Evolutionary conservation across 148 eudicot genomes (phyloP), one percentile per base, ranked within the genome.

Genomic region (Camellia sinensis): DNA sequence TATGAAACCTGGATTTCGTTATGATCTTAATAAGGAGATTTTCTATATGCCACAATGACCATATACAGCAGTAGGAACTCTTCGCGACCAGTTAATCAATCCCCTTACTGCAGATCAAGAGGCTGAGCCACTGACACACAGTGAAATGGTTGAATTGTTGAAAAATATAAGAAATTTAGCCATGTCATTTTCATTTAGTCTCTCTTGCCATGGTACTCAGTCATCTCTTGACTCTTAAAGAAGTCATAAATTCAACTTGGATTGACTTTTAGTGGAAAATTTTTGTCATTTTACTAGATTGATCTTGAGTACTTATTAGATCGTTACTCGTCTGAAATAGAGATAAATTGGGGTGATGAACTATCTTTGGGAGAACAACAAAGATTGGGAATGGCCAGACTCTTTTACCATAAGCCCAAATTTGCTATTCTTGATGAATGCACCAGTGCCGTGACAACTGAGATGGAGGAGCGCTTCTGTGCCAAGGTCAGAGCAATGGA

Each of bases 391-490:
- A 96, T 96, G 99, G 99, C 99, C 44, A 92, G 99, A 82, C 92
- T 96, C 77, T 96, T 96, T 83, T 96, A 96, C 87, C 99, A 96
- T 86, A 96, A 93, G 83, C 99, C 99, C 79, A 96, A 91, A 83
- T 96, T 93, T 90, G 99, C 99, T 61, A 96, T 96, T 82, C 93
- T 96, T 72, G 99, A 96, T 87, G 99, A 96, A 80, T 96, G 99
- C 80, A 96, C 99, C 53, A 96, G 99, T 90, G 99, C 99, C 11
- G 99, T 96, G 81, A 96, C 99, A 46, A 96, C 96, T 66, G 99
- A 93, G 86, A 96, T 96, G 99, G 99, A 96, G 84, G 99, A 96
- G 84, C 97, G 99, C 60, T 96, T 96, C 81, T 96, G 99, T 92
- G 91, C 93, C 12, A 93, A 92, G 88, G 99, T 96, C 52, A 89